Conservation (phyloP, 2,329 filamentous ascomycete genomes). For the Allantophomopsis cytisporea region DNA sequence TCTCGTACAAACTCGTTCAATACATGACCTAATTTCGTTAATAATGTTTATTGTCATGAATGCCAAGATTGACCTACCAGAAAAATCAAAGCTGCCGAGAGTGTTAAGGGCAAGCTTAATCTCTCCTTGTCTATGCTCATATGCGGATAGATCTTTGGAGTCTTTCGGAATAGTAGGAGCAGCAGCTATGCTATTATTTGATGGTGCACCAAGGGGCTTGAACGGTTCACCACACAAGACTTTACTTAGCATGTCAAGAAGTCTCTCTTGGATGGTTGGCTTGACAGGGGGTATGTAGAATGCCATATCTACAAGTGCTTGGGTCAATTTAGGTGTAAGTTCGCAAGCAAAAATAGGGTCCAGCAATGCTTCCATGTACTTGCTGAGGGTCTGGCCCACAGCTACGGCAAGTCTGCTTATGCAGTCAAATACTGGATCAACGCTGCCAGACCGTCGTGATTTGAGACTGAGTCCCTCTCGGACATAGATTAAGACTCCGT, state of each 20-base stretch:
- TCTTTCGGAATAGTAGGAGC: conserved; percentile 80
- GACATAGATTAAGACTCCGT: conserved; percentile 87
- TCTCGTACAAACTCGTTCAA: conserved; percentile 98
- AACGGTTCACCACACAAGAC: conserved; percentile 89
- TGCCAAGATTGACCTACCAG: conserved; percentile 9
- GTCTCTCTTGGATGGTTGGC: conserved; percentile 79
- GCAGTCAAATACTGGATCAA: conserved; percentile 85
- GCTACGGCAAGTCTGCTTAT: conserved; percentile 93
- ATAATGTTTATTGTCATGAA: conserved; percentile 4
- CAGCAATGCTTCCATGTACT: conserved; percentile 91
- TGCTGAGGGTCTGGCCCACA: conserved; percentile 91
- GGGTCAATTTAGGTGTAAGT: conserved; percentile 82
- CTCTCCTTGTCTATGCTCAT: conserved; percentile 70
- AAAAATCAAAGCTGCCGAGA: conserved; percentile 95
- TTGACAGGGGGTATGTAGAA: conserved; percentile 97
- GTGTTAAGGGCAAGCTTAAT: conserved; percentile 91
- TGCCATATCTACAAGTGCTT: conserved; percentile 95
- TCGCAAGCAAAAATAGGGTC: conserved; percentile 97
- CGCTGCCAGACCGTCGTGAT: conserved; percentile 34
- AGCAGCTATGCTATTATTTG: conserved; percentile 64
- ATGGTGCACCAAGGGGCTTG: conserved; percentile 80
- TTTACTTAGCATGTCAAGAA: conserved; percentile 88
- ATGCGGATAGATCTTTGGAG: conserved; percentile 68
- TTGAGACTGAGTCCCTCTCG: conserved; percentile 78
- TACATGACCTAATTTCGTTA: conserved; percentile 47